phyloP scores from a whole-genome alignment of 495 filamentous ascomycete species.

The Paragyromitra xinjiangensis region DNA sequence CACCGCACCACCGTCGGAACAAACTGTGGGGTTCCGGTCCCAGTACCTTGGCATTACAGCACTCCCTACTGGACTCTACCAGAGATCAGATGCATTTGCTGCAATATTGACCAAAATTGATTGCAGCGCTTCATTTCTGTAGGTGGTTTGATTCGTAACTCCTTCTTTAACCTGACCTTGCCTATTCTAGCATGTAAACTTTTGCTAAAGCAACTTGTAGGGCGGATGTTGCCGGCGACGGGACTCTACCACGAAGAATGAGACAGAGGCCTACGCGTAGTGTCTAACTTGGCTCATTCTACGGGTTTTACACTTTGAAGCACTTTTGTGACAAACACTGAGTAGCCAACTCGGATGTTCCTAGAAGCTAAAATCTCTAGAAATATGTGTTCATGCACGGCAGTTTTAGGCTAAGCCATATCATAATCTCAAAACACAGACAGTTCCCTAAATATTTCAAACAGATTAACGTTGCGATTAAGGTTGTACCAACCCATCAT shows the following conservation, averaged over 20 bases:
- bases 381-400: not conserved
- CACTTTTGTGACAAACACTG: not conserved
- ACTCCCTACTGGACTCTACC: not conserved
- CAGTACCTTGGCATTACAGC: not conserved
- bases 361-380: not conserved
- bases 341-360: not conserved
- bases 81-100: not conserved
- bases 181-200: not conserved
- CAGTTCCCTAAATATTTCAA: no score
- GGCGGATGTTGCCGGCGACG: not conserved
- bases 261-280: not conserved
- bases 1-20: conserved; percentile 16
- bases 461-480: not conserved
- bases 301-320: not conserved
- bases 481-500: not conserved
- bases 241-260: not conserved
- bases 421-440: no score
- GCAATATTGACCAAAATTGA: conserved; percentile 1
- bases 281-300: not conserved
- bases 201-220: not conserved
- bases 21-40: conserved; percentile 21
- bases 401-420: no score
- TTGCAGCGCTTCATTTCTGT: not conserved
- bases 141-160: not conserved
- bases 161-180: not conserved